Evolutionary conservation across 768 basidiomycete genomes (phyloP).

Genomic region (Russula sp.): DNA sequence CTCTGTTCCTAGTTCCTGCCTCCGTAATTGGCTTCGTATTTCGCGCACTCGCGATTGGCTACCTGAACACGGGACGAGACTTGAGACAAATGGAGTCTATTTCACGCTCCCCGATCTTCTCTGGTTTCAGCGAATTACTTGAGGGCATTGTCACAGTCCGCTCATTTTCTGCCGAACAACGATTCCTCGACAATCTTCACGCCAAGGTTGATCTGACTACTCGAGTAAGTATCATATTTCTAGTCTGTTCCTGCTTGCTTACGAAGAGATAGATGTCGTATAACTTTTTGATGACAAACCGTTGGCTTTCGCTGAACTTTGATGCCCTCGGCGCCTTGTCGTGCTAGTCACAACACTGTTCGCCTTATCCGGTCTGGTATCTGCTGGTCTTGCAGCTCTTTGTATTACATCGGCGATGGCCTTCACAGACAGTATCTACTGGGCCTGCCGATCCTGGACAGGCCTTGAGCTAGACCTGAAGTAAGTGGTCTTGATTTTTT

Average conservation of each 20-base stretch:
- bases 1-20: constrained; percentile 81
- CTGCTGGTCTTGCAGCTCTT: constrained; percentile 62
- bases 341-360: constrained; percentile 77
- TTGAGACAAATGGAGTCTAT: constrained; percentile 92
- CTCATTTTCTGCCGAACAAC: constrained; percentile 78
- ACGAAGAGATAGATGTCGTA: constrained; percentile 65
- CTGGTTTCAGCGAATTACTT: constrained; percentile 76
- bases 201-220: constrained; percentile 74
- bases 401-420: constrained; percentile 75
- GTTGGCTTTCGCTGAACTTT: constrained; percentile 82
- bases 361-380: constrained; percentile 58
- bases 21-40: constrained; percentile 71
- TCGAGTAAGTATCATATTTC: constrained; percentile 45
- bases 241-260: neutral
- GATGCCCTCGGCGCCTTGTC: constrained; percentile 72
- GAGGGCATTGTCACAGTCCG: constrained; percentile 92
- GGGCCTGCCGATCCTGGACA: constrained; percentile 50
- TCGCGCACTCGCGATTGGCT: constrained; percentile 63
- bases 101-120: constrained; percentile 78
- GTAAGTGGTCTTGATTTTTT: constrained; percentile 41
- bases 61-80: constrained; percentile 78
- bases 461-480: constrained; percentile 73
- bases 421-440: constrained; percentile 53
- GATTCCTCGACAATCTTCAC: constrained; percentile 75
- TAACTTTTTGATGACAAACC: constrained; percentile 84